Conservation (phyloP, 2,329 filamentous ascomycete species). For the Cordyceps cateniannulata region DNA sequence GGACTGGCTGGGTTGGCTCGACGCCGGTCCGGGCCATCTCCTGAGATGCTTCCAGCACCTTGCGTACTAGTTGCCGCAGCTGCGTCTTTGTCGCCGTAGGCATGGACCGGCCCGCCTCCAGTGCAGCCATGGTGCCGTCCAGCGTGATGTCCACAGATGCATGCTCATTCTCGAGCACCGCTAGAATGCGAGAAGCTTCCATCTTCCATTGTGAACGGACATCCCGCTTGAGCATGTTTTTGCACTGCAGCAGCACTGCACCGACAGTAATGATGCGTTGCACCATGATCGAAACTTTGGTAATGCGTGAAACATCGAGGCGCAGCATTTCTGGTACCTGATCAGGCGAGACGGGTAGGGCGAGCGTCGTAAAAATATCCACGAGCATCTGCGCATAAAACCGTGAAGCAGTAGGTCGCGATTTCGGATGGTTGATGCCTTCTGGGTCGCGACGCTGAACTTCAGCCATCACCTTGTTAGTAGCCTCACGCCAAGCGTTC, state of each 20-base stretch:
- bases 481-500: constrained; percentile 59
- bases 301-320: constrained; percentile 60
- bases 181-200: constrained; percentile 65
- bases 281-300: constrained; percentile 29
- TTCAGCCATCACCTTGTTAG: constrained; percentile 59
- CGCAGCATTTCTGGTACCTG: constrained; percentile 67
- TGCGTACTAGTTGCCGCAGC: constrained; percentile 50
- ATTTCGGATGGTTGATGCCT: constrained; percentile 53
- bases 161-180: constrained; percentile 55
- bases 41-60: constrained; percentile 45
- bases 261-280: constrained; percentile 64
- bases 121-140: constrained; percentile 55
- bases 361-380: constrained; percentile 69
- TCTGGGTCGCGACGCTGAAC: constrained; percentile 63
- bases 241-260: constrained; percentile 70
- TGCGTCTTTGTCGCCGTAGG: constrained; percentile 54
- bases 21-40: constrained; percentile 35
- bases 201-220: constrained; percentile 71
- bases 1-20: constrained; percentile 48
- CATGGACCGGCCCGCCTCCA: constrained; percentile 59
- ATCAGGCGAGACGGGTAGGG: constrained; percentile 45
- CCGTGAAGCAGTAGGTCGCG: constrained; percentile 59
- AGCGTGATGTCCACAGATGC: constrained; percentile 46
- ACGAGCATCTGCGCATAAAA: constrained; percentile 72
- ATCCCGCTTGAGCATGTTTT: constrained; percentile 77